Percentiles rank a stretch among this genome's conserved stretches.
phyloP scores from a whole-genome alignment of 2,329 filamentous ascomycete genomes.

The Geoglossum cookeanum region DNA sequence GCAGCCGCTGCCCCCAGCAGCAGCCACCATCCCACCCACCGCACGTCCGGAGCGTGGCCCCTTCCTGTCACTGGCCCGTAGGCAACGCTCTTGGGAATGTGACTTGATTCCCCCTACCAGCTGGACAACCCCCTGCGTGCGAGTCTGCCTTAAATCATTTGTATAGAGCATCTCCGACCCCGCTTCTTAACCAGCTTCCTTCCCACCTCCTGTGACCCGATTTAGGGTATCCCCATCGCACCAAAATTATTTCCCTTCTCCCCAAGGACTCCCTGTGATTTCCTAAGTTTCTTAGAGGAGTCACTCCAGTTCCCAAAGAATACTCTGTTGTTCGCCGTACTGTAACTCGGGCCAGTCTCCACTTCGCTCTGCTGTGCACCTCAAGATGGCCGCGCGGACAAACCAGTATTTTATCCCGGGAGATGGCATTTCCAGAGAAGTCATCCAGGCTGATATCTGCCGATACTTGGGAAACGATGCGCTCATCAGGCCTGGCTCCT shows the following conservation, averaged over 20 bases:
- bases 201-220: neutral
- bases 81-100: too few relatives aligned
- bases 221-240: neutral
- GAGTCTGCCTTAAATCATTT: neutral
- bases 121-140: too few relatives aligned
- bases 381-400: conserved; percentile 1
- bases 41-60: too few relatives aligned
- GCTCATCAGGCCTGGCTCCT: conserved; percentile 53
- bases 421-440: conserved; percentile 66
- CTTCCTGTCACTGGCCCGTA: too few relatives aligned
- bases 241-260: neutral
- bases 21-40: too few relatives aligned
- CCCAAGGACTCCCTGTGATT: neutral
- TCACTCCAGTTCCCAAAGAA: neutral
- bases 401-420: conserved; percentile 68
- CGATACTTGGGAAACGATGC: conserved; percentile 71
- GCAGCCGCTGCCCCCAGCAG: too few relatives aligned
- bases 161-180: neutral
- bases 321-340: neutral
- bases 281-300: neutral
- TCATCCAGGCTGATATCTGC: conserved; percentile 70
- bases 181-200: neutral
- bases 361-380: neutral
- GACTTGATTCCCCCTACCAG: too few relatives aligned
- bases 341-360: neutral